These are phyloP conservation scores for Sarocladiaceae sp. DNA, from an alignment of 2,329 filamentous ascomycete genomes.

Conservation along the genomic window DNA sequence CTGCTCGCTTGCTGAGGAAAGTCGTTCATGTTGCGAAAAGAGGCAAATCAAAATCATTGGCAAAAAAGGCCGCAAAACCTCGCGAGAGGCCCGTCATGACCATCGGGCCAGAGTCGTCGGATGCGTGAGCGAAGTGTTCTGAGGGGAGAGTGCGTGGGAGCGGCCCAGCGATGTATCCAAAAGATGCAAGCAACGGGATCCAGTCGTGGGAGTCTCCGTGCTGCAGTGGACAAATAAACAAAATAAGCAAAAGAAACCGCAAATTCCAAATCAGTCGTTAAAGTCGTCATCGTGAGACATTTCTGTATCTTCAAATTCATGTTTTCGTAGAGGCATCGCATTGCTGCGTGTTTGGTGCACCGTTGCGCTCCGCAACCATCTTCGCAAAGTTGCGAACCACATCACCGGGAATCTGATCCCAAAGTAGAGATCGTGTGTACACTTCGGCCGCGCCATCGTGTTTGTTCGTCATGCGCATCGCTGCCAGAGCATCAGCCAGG, in stretches of 20 bases:
- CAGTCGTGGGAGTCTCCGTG: not conserved
- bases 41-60: not conserved
- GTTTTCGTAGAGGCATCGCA: conserved; percentile 30
- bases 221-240: conserved; percentile 9
- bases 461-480: conserved; percentile 68
- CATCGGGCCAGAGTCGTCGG: conserved; percentile 13
- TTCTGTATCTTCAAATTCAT: conserved; percentile 28
- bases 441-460: conserved; percentile 73
- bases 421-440: conserved; percentile 87
- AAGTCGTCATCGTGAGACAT: conserved; percentile 31
- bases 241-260: conserved; percentile 2
- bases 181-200: not conserved
- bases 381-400: conserved; percentile 90
- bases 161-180: conserved; percentile 2
- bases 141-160: conserved; percentile 10
- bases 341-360: conserved; percentile 36
- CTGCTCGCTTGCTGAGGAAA: conserved; percentile 16
- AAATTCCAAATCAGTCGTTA: conserved; percentile 9
- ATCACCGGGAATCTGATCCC: conserved; percentile 89
- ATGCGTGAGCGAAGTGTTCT: conserved; percentile 9
- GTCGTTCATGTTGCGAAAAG: conserved; percentile 8
- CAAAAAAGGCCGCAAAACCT: not conserved
- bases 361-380: conserved; percentile 76
- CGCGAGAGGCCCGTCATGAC: conserved; percentile 12
- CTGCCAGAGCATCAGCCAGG: conserved; percentile 74